Evolutionary conservation across 176 grass and related monocot species (phyloP).

Genomic region (Saccharum spontaneum): DNA sequence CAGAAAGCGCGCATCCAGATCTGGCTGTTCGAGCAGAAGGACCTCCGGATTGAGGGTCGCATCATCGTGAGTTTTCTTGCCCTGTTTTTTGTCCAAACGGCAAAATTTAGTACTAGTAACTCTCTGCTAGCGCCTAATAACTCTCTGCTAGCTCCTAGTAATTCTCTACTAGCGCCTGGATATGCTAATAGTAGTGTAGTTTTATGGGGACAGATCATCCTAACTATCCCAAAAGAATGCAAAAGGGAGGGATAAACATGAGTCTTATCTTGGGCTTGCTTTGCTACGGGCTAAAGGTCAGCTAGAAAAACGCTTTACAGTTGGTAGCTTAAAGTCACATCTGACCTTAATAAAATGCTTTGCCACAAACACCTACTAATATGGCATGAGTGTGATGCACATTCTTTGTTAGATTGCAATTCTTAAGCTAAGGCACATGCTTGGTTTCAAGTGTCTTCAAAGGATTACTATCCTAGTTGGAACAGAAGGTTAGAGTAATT

Average conservation of each 20-base stretch:
- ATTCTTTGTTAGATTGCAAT: background rate
- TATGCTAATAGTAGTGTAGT: too few relatives aligned
- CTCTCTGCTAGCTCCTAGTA: too few relatives aligned
- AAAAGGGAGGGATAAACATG: background rate
- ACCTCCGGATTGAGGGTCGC: slow-evolving; percentile 87
- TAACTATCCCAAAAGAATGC: background rate
- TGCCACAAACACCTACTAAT: background rate
- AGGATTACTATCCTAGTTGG: background rate
- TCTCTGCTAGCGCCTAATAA: background rate
- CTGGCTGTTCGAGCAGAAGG: slow-evolving; percentile 97
- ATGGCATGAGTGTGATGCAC: background rate
- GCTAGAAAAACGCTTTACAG: background rate
- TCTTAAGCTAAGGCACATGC: background rate
- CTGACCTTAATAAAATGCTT: background rate
- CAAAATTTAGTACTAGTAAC: background rate
- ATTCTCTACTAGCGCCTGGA: too few relatives aligned
- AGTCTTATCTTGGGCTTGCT: background rate
- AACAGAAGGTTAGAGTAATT: background rate
- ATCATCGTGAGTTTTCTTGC: slow-evolving; percentile 67
- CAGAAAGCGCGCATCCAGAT: slow-evolving; percentile 98
- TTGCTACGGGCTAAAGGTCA: background rate
- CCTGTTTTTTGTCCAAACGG: background rate
- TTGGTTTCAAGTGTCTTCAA: background rate
- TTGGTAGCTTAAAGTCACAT: background rate
- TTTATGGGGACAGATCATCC: background rate